phyloP scores from a whole-genome alignment of 768 basidiomycete genomes.

The Boletus patriciae region DNA sequence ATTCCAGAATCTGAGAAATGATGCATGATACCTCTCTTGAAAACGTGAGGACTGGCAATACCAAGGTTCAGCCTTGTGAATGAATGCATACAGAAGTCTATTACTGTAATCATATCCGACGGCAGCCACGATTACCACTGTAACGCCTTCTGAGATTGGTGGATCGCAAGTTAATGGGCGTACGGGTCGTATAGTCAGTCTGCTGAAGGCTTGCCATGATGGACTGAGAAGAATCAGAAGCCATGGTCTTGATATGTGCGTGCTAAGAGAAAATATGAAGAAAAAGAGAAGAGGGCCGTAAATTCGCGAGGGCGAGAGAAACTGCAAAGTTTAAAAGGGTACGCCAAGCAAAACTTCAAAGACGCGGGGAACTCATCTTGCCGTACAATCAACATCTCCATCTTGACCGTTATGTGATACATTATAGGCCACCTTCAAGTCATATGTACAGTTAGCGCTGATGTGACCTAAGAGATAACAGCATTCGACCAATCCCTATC shows the following conservation, averaged over 20 bases:
- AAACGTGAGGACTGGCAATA: conserved; percentile 1
- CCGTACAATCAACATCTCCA: neutral
- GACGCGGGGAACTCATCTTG: neutral
- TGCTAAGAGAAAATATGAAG: neutral
- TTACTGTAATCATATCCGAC: conserved; percentile 8
- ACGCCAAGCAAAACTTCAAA: too few species aligned
- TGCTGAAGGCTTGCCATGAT: neutral
- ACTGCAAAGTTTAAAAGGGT: neutral
- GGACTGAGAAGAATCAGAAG: neutral
- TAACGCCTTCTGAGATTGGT: neutral
- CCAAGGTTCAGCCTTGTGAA: neutral
- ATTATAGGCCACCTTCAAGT: too few species aligned
- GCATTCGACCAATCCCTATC: too few species aligned
- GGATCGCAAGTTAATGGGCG: neutral
- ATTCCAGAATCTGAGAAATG: neutral
- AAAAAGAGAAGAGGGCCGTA: neutral
- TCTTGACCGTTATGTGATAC: too few species aligned
- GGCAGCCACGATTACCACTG: neutral
- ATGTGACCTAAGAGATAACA: too few species aligned
- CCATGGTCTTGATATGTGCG: neutral
- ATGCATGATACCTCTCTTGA: neutral
- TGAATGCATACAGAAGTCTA: neutral
- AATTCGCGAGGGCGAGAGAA: neutral
- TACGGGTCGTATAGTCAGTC: neutral
- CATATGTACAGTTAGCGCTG: too few species aligned